Base-by-base conservation (phyloP, 331 rosid genomes). In the Quercus phellos region DNA sequence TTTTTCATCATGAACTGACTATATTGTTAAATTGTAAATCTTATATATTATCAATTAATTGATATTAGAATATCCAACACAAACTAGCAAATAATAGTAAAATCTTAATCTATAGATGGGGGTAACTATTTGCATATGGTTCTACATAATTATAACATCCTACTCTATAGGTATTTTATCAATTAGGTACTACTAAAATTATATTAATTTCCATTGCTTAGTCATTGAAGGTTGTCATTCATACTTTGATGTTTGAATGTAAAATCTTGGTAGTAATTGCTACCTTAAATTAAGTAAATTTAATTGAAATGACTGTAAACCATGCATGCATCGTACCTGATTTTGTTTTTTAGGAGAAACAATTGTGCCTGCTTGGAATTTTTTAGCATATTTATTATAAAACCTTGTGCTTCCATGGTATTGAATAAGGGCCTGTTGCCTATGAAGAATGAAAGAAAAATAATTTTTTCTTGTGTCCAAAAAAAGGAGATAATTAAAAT, bases 341-440 rank as follows among this genome's bases (percentile, higher is more conserved):
- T 60, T 64, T 42, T 17, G 24, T 64, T 18, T 64, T 64, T 64
- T 5, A 3, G 14, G 24, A 17, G 24, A 32, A 64, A 30, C 22
- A 32, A 27, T 64, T 19, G 68, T 68, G 50, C 54, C 22, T 5
- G 55, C 30, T 68, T 34, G 46, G 17, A 34, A n/a, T 60, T 60
- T 21, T 61, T 79, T 18, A 42, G 43, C 46, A 55, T 79, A 22
- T 72, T 79, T 12, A 27, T 8, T 16, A 22, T 66, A 71, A 60
- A 74, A 29, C 64, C 53, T 10, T 61, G 74, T 51, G 38, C 70
- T 50, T 61, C 73, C 51, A 35, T 30, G 55, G 74, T 68, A 35
- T 6, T 35, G 50, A 42, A 42, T 46, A 46, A 11, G 51, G 51
- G 4, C 51, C 50, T 42, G 50, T 42, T 7, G 50, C 50, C 50